These are phyloP conservation scores for Nicotiana attenuata DNA, from an alignment of 257 asterid genomes.

Conservation along the genomic window DNA sequence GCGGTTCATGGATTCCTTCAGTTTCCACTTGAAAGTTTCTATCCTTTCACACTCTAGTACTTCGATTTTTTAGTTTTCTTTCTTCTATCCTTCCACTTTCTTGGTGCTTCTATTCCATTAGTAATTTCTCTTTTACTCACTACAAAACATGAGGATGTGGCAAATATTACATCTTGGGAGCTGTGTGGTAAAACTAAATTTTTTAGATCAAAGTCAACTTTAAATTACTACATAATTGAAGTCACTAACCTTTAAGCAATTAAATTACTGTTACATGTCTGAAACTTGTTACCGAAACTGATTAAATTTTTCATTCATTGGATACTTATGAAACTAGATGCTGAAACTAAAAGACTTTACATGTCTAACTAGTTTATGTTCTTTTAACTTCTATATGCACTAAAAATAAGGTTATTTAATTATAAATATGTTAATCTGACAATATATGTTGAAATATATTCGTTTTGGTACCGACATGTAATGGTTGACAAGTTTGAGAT, in stretches of 20 bases:
- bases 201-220: too few relatives aligned
- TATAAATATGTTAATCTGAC: neutral
- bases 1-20: neutral
- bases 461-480: neutral
- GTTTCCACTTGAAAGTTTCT: neutral
- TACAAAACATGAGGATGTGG: neutral
- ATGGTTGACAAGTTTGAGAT: neutral
- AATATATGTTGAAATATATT: neutral
- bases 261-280: too few relatives aligned
- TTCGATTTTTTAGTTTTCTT: neutral
- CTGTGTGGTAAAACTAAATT: too few relatives aligned
- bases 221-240: too few relatives aligned
- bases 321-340: neutral
- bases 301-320: neutral
- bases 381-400: neutral
- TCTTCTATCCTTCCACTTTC: neutral
- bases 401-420: neutral
- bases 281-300: too few relatives aligned
- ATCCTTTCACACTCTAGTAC: neutral
- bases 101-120: slow-evolving; percentile 4
- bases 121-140: neutral
- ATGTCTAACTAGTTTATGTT: neutral
- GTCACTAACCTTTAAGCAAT: too few relatives aligned
- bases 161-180: too few relatives aligned
- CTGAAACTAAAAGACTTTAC: neutral